These are phyloP conservation scores for Xylariaceae sp. DNA, from an alignment of 2,329 filamentous ascomycete species.

Conservation along the genomic window DNA sequence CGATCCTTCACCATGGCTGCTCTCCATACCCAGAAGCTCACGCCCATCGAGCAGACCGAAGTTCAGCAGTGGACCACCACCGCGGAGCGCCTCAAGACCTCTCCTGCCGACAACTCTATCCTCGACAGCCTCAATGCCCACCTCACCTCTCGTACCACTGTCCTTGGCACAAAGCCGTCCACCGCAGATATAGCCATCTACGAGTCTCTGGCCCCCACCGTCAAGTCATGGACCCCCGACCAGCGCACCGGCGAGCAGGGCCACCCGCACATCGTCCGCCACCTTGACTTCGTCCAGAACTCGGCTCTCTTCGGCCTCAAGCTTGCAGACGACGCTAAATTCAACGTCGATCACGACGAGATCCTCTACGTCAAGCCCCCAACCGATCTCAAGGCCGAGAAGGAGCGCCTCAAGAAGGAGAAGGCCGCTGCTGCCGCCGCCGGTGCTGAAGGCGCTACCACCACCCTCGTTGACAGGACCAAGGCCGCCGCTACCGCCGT, in stretches of 20 bases:
- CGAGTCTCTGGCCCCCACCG: constrained; percentile 70
- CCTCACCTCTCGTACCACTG: constrained; percentile 81
- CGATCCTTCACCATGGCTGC: constrained; percentile 59
- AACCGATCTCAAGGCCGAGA: constrained; percentile 89
- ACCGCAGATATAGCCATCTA: constrained; percentile 84
- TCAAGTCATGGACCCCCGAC: constrained; percentile 78
- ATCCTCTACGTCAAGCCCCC: constrained; percentile 86
- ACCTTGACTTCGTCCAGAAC: constrained; percentile 94
- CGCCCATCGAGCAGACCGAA: constrained; percentile 76
- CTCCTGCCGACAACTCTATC: constrained; percentile 62
- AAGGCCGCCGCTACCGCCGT: constrained; percentile 59
- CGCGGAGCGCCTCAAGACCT: constrained; percentile 64
- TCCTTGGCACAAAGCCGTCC: constrained; percentile 86
- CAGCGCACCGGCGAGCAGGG: constrained; percentile 87
- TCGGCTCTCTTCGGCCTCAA: constrained; percentile 70
- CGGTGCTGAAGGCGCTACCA: constrained; percentile 35
- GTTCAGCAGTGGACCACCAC: constrained; percentile 86
- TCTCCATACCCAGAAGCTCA: constrained; percentile 68
- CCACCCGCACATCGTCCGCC: constrained; percentile 85
- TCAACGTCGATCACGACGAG: constrained; percentile 74
- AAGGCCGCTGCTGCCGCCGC: constrained; percentile 67
- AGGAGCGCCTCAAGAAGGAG: constrained; percentile 95
- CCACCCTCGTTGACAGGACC: constrained; percentile 56
- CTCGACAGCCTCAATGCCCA: constrained; percentile 81
- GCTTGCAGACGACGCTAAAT: constrained; percentile 69